phyloP scores from a whole-genome alignment of 169 alveolate genomes.

The Plasmodium adleri region DNA sequence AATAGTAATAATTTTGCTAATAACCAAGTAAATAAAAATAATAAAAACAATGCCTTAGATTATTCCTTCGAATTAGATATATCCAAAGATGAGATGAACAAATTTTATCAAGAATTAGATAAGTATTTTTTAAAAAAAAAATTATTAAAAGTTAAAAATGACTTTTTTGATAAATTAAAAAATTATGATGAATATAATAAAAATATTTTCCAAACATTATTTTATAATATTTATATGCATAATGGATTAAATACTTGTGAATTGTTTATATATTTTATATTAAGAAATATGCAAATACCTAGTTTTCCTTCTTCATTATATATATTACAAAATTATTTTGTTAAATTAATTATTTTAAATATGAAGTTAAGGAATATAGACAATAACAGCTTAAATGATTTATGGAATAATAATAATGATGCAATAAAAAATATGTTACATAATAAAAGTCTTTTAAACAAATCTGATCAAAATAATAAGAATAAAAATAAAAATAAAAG shows the following conservation, averaged over 20 bases:
- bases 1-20: background rate
- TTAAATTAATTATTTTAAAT: no score
- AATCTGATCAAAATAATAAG: no score
- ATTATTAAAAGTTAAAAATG: conserved; percentile 40
- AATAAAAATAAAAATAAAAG: background rate
- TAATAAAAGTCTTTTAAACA: background rate
- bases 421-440: background rate
- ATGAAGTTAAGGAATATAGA: background rate
- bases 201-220: conserved; percentile 17
- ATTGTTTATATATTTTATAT: conserved; percentile 45
- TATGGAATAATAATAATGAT: background rate
- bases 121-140: conserved; percentile 38
- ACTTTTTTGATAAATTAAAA: conserved; percentile 29
- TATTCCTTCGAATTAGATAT: background rate
- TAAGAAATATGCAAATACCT: conserved; percentile 16
- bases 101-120: conserved; percentile 39
- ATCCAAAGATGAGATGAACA: conserved; percentile 36
- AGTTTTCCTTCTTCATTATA: no score
- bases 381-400: background rate
- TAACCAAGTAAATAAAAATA: background rate
- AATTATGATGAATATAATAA: background rate
- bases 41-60: background rate
- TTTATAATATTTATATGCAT: conserved; percentile 30
- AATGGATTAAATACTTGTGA: conserved; percentile 47
- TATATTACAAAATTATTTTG: no score